Percentiles rank a stretch among this genome's conserved stretches.
These are phyloP conservation scores for Cladosporium colombiae DNA, from an alignment of 2,329 filamentous ascomycete species.

Conservation along the genomic window DNA sequence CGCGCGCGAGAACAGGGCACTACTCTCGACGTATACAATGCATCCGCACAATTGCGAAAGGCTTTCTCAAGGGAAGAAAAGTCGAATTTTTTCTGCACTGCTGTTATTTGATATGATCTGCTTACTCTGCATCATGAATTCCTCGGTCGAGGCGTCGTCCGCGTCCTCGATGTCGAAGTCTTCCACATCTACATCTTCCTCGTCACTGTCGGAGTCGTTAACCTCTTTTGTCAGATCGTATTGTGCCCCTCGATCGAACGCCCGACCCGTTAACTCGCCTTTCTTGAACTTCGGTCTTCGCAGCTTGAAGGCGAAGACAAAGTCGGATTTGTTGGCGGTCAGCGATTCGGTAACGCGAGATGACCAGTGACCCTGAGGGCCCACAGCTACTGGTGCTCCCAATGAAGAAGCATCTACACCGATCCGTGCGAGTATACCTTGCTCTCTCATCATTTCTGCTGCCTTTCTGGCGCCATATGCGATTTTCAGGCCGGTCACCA, in stretches of 20 bases:
- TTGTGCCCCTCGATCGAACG: neutral
- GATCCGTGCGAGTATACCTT: neutral
- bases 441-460: neutral
- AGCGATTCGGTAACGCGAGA: neutral
- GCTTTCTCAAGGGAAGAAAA: neutral
- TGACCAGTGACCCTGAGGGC: conserved; percentile 1
- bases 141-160: neutral
- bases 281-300: neutral
- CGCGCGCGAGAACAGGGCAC: too few species aligned
- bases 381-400: neutral
- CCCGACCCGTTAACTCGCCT: neutral
- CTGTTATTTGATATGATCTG: neutral
- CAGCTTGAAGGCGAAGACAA: conserved; percentile 10
- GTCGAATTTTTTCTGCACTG: neutral
- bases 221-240: neutral
- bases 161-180: neutral
- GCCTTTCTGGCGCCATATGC: conserved; percentile 10
- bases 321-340: neutral
- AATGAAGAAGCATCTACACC: neutral
- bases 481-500: conserved; percentile 5
- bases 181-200: neutral
- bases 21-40: neutral
- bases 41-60: neutral
- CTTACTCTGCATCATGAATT: conserved; percentile 1
- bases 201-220: neutral